phyloP scores from a whole-genome alignment of 2,329 filamentous ascomycete genomes.

The Ampelomyces quisqualis region DNA sequence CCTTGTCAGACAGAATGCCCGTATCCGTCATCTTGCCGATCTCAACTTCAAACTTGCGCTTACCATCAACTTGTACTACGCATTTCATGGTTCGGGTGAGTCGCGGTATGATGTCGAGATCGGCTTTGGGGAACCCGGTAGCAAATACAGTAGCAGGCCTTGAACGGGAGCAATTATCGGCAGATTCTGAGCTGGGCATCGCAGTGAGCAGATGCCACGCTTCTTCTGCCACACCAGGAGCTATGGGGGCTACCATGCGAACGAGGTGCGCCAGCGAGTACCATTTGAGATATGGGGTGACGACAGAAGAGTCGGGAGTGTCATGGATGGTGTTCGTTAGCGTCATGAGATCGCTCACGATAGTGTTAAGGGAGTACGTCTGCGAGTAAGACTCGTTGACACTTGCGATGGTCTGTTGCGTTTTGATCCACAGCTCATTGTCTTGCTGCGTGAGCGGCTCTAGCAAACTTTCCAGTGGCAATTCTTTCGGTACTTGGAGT shows the following conservation, averaged over 20 bases:
- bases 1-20: conserved; percentile 21
- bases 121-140: conserved; percentile 58
- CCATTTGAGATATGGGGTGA: conserved; percentile 50
- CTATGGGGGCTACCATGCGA: conserved; percentile 74
- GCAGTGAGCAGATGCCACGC: conserved; percentile 69
- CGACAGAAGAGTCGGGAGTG: conserved; percentile 31
- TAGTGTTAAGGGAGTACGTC: conserved; percentile 77
- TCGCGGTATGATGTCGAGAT: conserved; percentile 53
- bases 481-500: background rate
- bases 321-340: conserved; percentile 65
- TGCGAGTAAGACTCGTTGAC: conserved; percentile 69
- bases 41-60: conserved; percentile 66
- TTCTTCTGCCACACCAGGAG: conserved; percentile 79
- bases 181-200: too few species aligned
- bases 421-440: conserved; percentile 61
- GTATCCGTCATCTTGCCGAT: conserved; percentile 56
- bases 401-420: conserved; percentile 66
- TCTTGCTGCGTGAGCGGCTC: conserved; percentile 24
- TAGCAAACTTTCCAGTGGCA: conserved; percentile 1
- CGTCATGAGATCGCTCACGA: conserved; percentile 79
- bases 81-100: conserved; percentile 57
- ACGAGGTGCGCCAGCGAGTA: conserved; percentile 60
- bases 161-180: too few species aligned
- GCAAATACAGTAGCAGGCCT: conserved; percentile 50
- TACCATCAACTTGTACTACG: conserved; percentile 80